A percentile compares a stretch with the other conserved stretches of the same genome.
These are phyloP conservation scores for Thelonectria olida DNA, from an alignment of 2,329 filamentous ascomycete species.

Conservation along the genomic window DNA sequence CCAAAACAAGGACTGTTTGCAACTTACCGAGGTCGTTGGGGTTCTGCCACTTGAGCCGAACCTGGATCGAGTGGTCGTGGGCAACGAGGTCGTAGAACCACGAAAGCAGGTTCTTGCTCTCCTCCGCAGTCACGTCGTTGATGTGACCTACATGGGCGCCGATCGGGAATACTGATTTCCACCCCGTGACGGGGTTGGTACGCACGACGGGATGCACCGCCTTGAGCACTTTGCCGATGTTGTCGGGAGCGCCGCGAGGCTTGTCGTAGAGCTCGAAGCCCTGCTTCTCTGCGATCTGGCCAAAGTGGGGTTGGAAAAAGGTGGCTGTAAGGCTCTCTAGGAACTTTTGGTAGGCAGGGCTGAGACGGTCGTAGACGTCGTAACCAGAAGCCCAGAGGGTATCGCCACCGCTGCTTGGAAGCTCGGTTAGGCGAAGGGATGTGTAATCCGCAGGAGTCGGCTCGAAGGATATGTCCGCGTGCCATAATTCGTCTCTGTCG, in stretches of 20 bases:
- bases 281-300: slow-evolving; percentile 54
- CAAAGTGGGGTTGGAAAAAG: slow-evolving; percentile 60
- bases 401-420: slow-evolving; percentile 65
- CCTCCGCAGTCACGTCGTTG: slow-evolving; percentile 58
- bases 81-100: slow-evolving; percentile 61
- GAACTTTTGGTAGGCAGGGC: slow-evolving; percentile 63
- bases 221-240: slow-evolving; percentile 57
- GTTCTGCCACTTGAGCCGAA: slow-evolving; percentile 55
- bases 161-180: slow-evolving; percentile 64
- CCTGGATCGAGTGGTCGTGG: slow-evolving; percentile 66
- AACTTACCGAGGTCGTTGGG: slow-evolving; percentile 52
- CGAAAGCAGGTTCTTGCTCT: slow-evolving; percentile 58
- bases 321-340: slow-evolving; percentile 67
- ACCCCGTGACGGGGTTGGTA: slow-evolving; percentile 67
- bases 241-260: slow-evolving; percentile 59
- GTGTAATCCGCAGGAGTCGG: slow-evolving; percentile 71
- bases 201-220: slow-evolving; percentile 64
- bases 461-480: slow-evolving; percentile 74
- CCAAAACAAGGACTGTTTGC: too few species aligned
- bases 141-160: slow-evolving; percentile 61
- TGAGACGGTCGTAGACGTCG: slow-evolving; percentile 72
- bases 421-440: slow-evolving; percentile 60
- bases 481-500: slow-evolving; percentile 52
- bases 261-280: slow-evolving; percentile 56
- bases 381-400: slow-evolving; percentile 76